Conservation (phyloP, 1,284 basidiomycete genomes). For the Austroboletus novae-zelandiae region DNA sequence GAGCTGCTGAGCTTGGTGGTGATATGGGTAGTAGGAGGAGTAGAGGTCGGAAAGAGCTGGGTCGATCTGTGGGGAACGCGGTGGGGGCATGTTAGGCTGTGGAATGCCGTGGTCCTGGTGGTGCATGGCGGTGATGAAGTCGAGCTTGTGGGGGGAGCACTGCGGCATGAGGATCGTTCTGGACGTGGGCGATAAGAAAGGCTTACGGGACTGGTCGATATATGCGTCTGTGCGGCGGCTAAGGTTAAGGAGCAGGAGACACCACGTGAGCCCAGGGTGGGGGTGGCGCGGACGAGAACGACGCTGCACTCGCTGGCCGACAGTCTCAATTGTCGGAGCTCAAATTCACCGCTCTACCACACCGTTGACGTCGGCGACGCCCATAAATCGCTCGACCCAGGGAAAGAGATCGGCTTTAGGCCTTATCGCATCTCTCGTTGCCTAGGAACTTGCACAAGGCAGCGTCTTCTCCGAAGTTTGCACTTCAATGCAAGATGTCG, state of each 20-base stretch:
- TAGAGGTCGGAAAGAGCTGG: constrained; percentile 59
- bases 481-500: too few relatives aligned
- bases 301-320: neutral
- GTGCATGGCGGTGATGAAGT: constrained; percentile 35
- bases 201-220: constrained; percentile 17
- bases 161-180: constrained; percentile 24
- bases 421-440: neutral
- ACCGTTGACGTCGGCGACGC: neutral
- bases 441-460: neutral
- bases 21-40: constrained; percentile 54
- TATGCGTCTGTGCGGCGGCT: neutral
- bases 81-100: constrained; percentile 49
- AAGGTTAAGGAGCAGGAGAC: too few relatives aligned
- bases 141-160: constrained; percentile 15
- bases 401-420: too few relatives aligned
- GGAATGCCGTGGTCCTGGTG: constrained; percentile 38
- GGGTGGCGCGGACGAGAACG: constrained; percentile 5
- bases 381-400: neutral
- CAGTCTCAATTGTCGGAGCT: neutral
- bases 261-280: constrained; percentile 10
- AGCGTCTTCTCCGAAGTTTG: too few relatives aligned
- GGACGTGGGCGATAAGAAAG: neutral
- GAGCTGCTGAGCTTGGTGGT: constrained; percentile 37
- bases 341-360: neutral
- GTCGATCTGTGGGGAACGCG: constrained; percentile 60